Evolutionary conservation across 2,329 filamentous ascomycete species (phyloP).

Genomic region (Exophiala phaeomuriformis): DNA sequence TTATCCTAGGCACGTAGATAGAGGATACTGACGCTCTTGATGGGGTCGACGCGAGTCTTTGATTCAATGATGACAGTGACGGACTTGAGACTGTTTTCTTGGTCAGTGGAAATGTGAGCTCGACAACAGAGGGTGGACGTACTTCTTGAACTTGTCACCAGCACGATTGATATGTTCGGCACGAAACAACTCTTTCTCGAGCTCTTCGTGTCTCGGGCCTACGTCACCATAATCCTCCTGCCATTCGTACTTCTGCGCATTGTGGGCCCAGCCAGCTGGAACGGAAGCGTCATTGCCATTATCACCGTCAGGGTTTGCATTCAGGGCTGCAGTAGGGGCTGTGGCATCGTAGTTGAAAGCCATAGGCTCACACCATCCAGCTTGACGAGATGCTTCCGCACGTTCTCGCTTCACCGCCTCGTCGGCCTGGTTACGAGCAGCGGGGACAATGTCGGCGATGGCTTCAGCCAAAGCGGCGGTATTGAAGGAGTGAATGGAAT

Average conservation of each 20-base stretch:
- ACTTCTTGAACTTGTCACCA: constrained; percentile 60
- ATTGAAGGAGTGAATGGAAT: constrained; percentile 8
- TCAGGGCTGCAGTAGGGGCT: constrained; percentile 3
- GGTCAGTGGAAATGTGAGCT: constrained; percentile 6
- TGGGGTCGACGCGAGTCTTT: constrained; percentile 41
- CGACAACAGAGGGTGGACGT: constrained; percentile 30
- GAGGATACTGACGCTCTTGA: constrained; percentile 38
- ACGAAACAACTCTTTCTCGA: constrained; percentile 71
- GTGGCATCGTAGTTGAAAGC: constrained; percentile 15
- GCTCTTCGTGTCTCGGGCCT: constrained; percentile 59
- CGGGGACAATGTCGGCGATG: constrained; percentile 6
- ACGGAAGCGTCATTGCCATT: constrained; percentile 1
- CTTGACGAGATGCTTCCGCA: constrained; percentile 8
- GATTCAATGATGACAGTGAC: constrained; percentile 49
- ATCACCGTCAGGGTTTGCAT: constrained; percentile 1
- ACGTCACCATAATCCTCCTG: constrained; percentile 79
- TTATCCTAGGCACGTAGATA: not conserved
- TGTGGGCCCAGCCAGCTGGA: constrained; percentile 48
- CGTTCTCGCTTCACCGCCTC: constrained; percentile 8
- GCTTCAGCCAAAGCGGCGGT: constrained; percentile 9
- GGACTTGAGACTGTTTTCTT: constrained; percentile 35
- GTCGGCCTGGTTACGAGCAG: not conserved
- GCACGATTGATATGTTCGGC: constrained; percentile 44
- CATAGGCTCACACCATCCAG: constrained; percentile 20
- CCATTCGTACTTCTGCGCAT: constrained; percentile 71